Conservation (phyloP, 495 filamentous ascomycete genomes). For the Annulohypoxylon maeteangense region DNA sequence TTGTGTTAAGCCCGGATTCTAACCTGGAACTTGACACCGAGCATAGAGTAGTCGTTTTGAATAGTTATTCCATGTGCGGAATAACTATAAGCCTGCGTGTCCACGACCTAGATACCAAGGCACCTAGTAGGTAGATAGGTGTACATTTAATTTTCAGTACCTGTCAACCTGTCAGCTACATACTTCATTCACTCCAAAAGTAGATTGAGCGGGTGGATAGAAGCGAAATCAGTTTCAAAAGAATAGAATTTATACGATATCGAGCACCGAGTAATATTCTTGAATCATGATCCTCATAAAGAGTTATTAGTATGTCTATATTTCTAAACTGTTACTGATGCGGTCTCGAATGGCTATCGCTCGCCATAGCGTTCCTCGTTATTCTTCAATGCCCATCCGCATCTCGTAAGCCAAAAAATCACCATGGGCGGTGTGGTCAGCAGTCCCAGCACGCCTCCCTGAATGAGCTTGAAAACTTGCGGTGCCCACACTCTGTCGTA, state of each 20-base stretch:
- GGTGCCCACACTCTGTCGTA: conserved; percentile 54
- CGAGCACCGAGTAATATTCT: neutral
- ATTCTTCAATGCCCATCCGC: conserved; percentile 54
- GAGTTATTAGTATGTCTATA: conserved; percentile 34
- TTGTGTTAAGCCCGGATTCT: no score
- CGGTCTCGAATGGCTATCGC: conserved; percentile 8
- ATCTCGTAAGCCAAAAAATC: conserved; percentile 54
- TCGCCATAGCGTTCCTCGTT: conserved; percentile 44
- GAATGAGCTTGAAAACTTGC: conserved; percentile 56
- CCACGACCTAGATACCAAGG: no score
- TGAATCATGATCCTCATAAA: neutral
- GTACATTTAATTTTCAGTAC: neutral
- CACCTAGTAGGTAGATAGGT: no score
- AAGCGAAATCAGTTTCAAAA: neutral
- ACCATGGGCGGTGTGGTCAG: conserved; percentile 54
- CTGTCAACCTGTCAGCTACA: neutral
- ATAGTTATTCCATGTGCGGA: no score
- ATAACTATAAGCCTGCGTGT: no score
- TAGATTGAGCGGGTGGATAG: neutral
- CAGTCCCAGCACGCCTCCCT: conserved; percentile 53
- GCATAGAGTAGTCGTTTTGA: no score
- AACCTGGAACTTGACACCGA: no score
- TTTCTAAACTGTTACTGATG: conserved; percentile 7
- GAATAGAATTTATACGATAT: neutral
- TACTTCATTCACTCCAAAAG: neutral